These are phyloP conservation scores for Fennellomyces sp. DNA, from an alignment of 371 early-diverging fungal genomes.

Conservation along the genomic window DNA sequence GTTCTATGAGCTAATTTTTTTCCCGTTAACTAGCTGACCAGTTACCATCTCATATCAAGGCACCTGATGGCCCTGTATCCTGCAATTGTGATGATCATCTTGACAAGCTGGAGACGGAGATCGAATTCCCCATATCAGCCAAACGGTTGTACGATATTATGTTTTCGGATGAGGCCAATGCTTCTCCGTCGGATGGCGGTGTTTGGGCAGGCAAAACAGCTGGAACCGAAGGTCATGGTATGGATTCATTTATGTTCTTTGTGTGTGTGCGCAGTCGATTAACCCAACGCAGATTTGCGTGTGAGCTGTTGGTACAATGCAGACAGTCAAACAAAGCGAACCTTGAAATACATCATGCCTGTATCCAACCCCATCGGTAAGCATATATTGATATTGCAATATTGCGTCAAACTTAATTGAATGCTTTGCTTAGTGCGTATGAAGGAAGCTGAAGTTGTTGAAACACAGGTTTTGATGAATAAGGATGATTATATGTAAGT, in stretches of 20 bases:
- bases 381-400: not conserved
- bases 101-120: conserved; percentile 63
- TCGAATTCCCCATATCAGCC: conserved; percentile 61
- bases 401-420: not conserved
- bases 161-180: conserved; percentile 52
- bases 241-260: not conserved
- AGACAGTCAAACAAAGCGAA: conserved; percentile 24
- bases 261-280: not conserved
- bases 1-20: not conserved
- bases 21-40: conserved; percentile 23
- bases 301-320: conserved; percentile 15
- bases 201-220: conserved; percentile 57
- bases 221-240: conserved; percentile 55
- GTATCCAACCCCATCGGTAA: conserved; percentile 49
- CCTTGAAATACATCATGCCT: conserved; percentile 49
- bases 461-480: conserved; percentile 52
- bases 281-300: conserved; percentile 1
- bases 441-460: conserved; percentile 64
- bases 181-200: conserved; percentile 31
- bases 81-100: conserved; percentile 77
- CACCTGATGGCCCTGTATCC: conserved; percentile 44
- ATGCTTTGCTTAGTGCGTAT: conserved; percentile 33
- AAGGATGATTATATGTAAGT: conserved; percentile 59
- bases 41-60: conserved; percentile 34
- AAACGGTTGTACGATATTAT: conserved; percentile 64